Conservation (phyloP, 192 early-diverging fungal species). For the Mycoemilia scoparia region DNA sequence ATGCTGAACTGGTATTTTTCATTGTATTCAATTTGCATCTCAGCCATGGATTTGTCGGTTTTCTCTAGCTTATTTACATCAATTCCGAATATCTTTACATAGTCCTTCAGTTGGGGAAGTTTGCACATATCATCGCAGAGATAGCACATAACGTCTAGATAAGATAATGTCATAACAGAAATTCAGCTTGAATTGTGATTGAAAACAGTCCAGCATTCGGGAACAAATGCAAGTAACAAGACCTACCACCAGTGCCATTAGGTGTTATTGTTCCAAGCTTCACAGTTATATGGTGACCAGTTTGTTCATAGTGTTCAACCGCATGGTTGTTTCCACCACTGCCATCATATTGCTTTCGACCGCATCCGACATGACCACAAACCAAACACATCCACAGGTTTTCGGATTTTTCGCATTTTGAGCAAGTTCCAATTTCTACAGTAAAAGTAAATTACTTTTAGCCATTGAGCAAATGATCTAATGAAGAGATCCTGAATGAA, state of each 20-base stretch:
- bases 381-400: slow-evolving; percentile 93
- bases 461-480: too few species aligned
- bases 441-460: too few species aligned
- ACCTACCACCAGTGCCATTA: slow-evolving; percentile 77
- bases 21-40: slow-evolving; percentile 93
- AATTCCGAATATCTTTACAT: slow-evolving; percentile 80
- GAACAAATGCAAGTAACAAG: slow-evolving; percentile 27
- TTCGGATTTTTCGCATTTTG: slow-evolving; percentile 74
- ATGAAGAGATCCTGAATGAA: too few species aligned
- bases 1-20: slow-evolving; percentile 94
- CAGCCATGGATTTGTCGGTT: slow-evolving; percentile 80
- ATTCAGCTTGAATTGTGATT: background rate
- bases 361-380: slow-evolving; percentile 89
- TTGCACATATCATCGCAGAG: slow-evolving; percentile 60
- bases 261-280: slow-evolving; percentile 96
- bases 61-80: slow-evolving; percentile 63
- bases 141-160: slow-evolving; percentile 80
- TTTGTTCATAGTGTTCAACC: slow-evolving; percentile 60
- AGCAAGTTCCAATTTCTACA: too few species aligned
- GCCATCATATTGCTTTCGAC: slow-evolving; percentile 84
- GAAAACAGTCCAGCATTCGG: background rate
- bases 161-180: slow-evolving; percentile 24
- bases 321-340: slow-evolving; percentile 87
- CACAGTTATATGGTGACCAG: slow-evolving; percentile 63
- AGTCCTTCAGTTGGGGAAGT: slow-evolving; percentile 57